Evolutionary conservation across 2,329 filamentous ascomycete genomes (phyloP), one percentile per base, ranked within the genome.

Genomic region (Fonsecaea multimorphosa): DNA sequence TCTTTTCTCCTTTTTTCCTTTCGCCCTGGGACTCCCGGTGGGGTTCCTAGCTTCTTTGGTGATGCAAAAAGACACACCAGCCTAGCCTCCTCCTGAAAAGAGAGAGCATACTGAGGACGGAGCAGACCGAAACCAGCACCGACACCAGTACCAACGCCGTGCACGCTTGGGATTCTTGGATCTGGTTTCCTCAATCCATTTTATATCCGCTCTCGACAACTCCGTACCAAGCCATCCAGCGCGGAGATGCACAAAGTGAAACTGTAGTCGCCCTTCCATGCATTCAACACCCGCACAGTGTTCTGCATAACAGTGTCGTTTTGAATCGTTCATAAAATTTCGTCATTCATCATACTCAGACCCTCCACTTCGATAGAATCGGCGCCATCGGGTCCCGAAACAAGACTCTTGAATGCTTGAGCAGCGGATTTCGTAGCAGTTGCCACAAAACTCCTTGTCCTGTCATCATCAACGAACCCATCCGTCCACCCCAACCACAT

Each of bases 391-490:
- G 49, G 24, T 16, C 29, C 57, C 36, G 64, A 38, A n/a, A 67
- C 27, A 11, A 65, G 34, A 27, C 34, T 64, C 22, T 61, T 51
- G 9, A 56, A 64, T 11, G 46, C 57, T 24, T 63, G 59, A 34
- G 49, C 40, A 3, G 55, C 65, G 8, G 58, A 38, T 16, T 36
- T 55, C 7, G 58, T 64, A 14, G 62, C 56, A 38, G 55, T 54
- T 7, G 64, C 32, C 22, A 55, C 31, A 7, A 49, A 38, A 8
- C 12, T 27, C 14, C 29, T 74, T 19, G 71, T 61, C 54, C 72
- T 52, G 16, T 70, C 68, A 40, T 80, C 77, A n/a, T 81, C 78
- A 11, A 80, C 76, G 63, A 77, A 81, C 2, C 79, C 78, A 73
- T 81, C 78, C 72, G 74, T 78, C 36, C 80, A 59, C 2, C 80